Evolutionary conservation across 78 protist species (phyloP).

Genomic region (Creolimax fragrantissima): DNA sequence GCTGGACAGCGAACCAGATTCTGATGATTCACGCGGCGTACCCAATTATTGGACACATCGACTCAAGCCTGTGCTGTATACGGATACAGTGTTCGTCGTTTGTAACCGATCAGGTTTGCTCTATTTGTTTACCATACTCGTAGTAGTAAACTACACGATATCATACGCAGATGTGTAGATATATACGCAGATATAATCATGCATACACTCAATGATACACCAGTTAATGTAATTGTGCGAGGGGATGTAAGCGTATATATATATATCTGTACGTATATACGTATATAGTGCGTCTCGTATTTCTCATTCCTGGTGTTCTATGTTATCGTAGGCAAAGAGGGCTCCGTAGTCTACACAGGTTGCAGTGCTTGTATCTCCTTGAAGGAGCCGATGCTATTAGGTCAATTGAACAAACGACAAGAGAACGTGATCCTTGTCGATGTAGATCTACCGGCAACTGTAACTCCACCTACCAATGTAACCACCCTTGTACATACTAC

Average conservation of each 20-base stretch:
- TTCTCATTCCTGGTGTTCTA: no score
- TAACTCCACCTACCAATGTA: no score
- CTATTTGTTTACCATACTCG: no score
- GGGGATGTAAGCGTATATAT: not conserved
- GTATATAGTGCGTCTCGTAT: not conserved
- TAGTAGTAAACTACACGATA: no score
- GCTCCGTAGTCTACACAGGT: not conserved
- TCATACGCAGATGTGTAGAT: not conserved
- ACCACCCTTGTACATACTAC: no score
- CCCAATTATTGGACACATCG: conserved; percentile 22
- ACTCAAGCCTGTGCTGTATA: not conserved
- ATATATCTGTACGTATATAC: not conserved
- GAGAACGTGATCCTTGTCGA: not conserved
- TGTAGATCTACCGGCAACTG: not conserved
- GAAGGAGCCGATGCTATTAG: not conserved
- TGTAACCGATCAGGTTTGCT: conserved; percentile 21
- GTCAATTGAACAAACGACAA: not conserved
- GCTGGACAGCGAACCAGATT: not conserved
- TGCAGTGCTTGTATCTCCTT: not conserved
- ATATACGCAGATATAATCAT: not conserved
- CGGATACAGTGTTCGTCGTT: not conserved
- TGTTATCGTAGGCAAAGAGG: no score
- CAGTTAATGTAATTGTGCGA: not conserved
- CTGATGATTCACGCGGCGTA: not conserved
- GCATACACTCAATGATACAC: not conserved